Evolutionary conservation across 2,329 filamentous ascomycete species (phyloP).

Genomic region (Pestalotiopsis sp.): DNA sequence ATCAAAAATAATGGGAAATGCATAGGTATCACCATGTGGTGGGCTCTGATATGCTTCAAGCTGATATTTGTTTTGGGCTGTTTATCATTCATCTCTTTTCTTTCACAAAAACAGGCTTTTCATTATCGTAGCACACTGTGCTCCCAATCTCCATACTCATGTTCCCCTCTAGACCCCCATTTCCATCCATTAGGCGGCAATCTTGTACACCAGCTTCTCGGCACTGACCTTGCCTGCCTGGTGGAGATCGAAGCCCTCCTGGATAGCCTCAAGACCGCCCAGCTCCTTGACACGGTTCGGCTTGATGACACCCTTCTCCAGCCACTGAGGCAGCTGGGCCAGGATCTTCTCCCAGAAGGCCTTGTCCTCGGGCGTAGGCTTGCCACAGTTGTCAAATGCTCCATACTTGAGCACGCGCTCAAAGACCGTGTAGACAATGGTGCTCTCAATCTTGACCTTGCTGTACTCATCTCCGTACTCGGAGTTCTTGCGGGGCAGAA

Average conservation of each 20-base stretch:
- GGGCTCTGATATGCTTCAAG: too few species aligned
- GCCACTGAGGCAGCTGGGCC: slow-evolving; percentile 26
- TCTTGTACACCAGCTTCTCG: slow-evolving; percentile 36
- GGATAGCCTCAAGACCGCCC: slow-evolving; percentile 30
- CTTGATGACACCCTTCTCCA: slow-evolving; percentile 30
- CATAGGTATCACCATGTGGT: too few species aligned
- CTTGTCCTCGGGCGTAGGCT: slow-evolving; percentile 30
- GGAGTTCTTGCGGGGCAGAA: slow-evolving; percentile 23
- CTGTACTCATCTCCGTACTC: slow-evolving; percentile 21
- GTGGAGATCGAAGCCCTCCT: slow-evolving; percentile 29
- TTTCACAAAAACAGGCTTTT: too few species aligned
- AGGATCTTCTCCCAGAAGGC: slow-evolving; percentile 35
- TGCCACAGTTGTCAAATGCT: slow-evolving; percentile 30
- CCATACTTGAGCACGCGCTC: slow-evolving; percentile 24
- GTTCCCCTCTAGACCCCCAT: too few species aligned
- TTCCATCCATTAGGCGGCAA: slow-evolving; percentile 13
- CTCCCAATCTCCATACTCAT: too few species aligned
- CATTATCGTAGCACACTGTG: too few species aligned
- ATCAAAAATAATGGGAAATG: too few species aligned
- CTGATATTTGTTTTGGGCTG: too few species aligned
- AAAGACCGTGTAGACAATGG: slow-evolving; percentile 35
- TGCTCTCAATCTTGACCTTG: slow-evolving; percentile 33
- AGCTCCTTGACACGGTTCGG: slow-evolving; percentile 30
- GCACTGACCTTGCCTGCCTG: slow-evolving; percentile 31
- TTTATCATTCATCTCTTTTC: too few species aligned